Evolutionary conservation across 1,284 basidiomycete genomes (phyloP), one percentile per base, ranked within the genome.

Genomic region (Heterobasidion occidentale): DNA sequence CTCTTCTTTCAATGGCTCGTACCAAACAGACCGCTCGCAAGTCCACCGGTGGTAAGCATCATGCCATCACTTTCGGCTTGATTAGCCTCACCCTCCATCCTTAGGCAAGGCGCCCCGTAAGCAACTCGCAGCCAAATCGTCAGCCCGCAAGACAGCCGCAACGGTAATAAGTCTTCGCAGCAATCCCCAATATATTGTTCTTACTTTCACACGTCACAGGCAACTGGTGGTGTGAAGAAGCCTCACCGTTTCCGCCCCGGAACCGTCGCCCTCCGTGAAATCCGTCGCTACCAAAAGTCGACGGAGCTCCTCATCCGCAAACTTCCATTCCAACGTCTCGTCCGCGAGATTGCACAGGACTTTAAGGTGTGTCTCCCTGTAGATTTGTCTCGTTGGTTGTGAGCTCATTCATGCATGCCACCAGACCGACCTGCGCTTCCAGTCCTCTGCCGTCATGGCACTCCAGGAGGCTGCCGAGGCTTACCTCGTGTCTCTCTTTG

Each of bases 221-320:
- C 27, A 27, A 77, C 92, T 64, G 92, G 93, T 77, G 94, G 94
- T 82, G 94, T 94, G 64, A 94, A 94, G 90, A 94, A 94, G 84
- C 91, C 91, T 61, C 92, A 95, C 79, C 87, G 93, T 63, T 96
- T 96, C 90, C 88, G 92, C 71, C 94, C 94, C 62, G 94, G 94
- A 79, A 97, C 94, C 61, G 94, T 98, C 70, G 94, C 94, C 63
- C 90, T 98, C 63, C 92, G 94, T 79, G 94, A 98, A 79, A 97
- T 98, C 68, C 83, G 94, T 77, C 86, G 93, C 55, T 98, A 97
- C 83, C 94, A 97, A 74, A 94, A 93, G 78, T 93, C 92, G 66
- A 94, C 95, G 56, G 91, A 94, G 75, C 78, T 95, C 62, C 82
- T 95, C 60, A 94, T 94, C 72, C 84, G 93, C 67, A 95, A 94